Base-by-base conservation (phyloP, 495 filamentous ascomycete species). In the Poronia punctata region DNA sequence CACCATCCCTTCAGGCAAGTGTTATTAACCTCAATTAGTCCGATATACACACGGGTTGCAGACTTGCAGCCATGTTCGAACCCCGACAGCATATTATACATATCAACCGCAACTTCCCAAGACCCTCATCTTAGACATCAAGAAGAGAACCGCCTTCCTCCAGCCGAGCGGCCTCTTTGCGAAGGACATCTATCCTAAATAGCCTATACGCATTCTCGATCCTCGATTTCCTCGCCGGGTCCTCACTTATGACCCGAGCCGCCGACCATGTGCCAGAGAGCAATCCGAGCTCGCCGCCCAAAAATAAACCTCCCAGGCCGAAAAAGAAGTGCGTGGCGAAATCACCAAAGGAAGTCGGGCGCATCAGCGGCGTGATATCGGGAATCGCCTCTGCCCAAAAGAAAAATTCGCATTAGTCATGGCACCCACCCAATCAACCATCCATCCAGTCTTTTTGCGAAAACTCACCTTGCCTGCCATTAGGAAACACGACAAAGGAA, bases 241-340 rank as follows among this genome's bases (percentile, higher is more conserved):
- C 78, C 14, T 49, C 46, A 0, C 57, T 64, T 37, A 86, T 74
- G 3, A 52, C 60, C 14, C 71, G 57, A 22, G 66, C 66, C 7
- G 72, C 79, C 5, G 67, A 62, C 8, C 64, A 62, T 0, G 69
- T 65, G 3, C 82, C 82, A 0, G 66, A 69, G 27, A 80, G 48
- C 22, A 83, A 57, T 0, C 82, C 81, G 52, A 53, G 53, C 55
- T 84, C 80, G 16, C 81, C 80, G 20, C 81, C 80, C 8, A 84
- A 35, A 33, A 86, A 76, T 6, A 80, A 43, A 0, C 80, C 80
- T 26, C 78, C 80, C 2, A 68, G 43, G 10, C 69, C 67, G 21
- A 82, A 80, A 53, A 83, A 76, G 53, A 71, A 64, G 46, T 81
- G 82, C 0, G 81, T 76, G 9, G 75, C 75, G 21, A 77, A 47